Evolutionary conservation across 148 eudicot species (phyloP), one percentile per base, ranked within the genome.

Genomic region (Camellia lanceoleosa): DNA sequence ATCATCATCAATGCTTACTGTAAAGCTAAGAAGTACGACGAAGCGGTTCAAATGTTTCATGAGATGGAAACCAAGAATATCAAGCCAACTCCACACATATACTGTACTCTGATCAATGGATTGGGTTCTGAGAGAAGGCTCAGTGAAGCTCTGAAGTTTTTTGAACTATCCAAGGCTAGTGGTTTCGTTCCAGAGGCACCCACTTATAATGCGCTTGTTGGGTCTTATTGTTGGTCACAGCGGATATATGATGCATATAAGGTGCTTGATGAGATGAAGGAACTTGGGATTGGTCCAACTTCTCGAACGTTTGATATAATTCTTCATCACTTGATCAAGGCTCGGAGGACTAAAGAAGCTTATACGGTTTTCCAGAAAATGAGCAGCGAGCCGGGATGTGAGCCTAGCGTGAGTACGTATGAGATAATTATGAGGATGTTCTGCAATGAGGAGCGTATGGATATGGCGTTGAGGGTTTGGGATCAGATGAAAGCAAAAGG

Each of bases 361-460:
- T 88, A 87, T 68, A 78, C 87, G 6, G 80, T 91, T 60, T 95
- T 95, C 60, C 77, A 81, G 69, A 90, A 73, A 78, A 89, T 95
- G 88, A 77, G 84, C 30, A 69, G 80, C 8, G 89, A 88, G 64
- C 71, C 73, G 58, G 91, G 89, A 11, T 89, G 95, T 80, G 91
- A 89, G 68, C 97, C 97, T 3, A 84, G 79, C 18, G 66, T 85
- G 54, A 87, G 92, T 61, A 95, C 96, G 0, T 93, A 87, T 71
- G 97, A 90, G 79, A 91, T 95, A 55, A 87, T 93, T 4, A 78
- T 91, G 74, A 90, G 98, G 85, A 95, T 95, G 98, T 93, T 90
- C 30, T 91, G 97, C 55, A 87, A 86, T 54, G 87, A 86, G 77
- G 89, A 82, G 13, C 78, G 88, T 51, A 73, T 75, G 16, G 86